phyloP scores from a whole-genome alignment of 75 land plant species.

The Cupressus sempervirens region DNA sequence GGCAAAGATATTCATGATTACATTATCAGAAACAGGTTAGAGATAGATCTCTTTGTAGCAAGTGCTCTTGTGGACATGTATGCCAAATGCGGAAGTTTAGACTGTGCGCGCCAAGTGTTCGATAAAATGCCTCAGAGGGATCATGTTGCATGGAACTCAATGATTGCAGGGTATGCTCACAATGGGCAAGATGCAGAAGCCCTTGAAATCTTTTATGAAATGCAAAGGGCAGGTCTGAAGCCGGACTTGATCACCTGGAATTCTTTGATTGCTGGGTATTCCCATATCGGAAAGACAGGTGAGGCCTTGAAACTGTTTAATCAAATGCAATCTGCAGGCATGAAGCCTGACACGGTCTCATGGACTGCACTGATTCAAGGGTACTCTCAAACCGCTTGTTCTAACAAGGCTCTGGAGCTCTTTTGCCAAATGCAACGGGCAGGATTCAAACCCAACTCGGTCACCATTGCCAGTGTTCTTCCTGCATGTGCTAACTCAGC shows the following conservation, averaged over 20 bases:
- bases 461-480: slow-evolving; percentile 42
- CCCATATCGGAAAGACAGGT: slow-evolving; percentile 29
- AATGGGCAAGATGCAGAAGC: slow-evolving; percentile 33
- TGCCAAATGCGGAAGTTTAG: slow-evolving; percentile 28
- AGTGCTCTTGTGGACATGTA: slow-evolving; percentile 44
- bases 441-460: slow-evolving; percentile 29
- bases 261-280: slow-evolving; percentile 51
- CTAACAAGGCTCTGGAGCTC: slow-evolving; percentile 33
- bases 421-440: slow-evolving; percentile 34
- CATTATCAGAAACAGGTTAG: slow-evolving; percentile 15
- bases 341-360: slow-evolving; percentile 50
- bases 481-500: slow-evolving; percentile 43
- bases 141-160: slow-evolving; percentile 23
- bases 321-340: slow-evolving; percentile 37
- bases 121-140: slow-evolving; percentile 22
- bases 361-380: slow-evolving; percentile 65
- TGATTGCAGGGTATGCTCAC: slow-evolving; percentile 20
- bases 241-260: slow-evolving; percentile 64
- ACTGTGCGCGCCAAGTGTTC: slow-evolving; percentile 22
- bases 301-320: slow-evolving; percentile 32
- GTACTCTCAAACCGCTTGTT: slow-evolving; percentile 25
- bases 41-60: slow-evolving; percentile 13
- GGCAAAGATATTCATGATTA: slow-evolving; percentile 42
- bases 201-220: slow-evolving; percentile 6
- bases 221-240: slow-evolving; percentile 19